Evolutionary conservation across 1,139 yeast species (phyloP), one percentile per base, ranked within the genome.

Genomic region (Candida tunisiensis): DNA sequence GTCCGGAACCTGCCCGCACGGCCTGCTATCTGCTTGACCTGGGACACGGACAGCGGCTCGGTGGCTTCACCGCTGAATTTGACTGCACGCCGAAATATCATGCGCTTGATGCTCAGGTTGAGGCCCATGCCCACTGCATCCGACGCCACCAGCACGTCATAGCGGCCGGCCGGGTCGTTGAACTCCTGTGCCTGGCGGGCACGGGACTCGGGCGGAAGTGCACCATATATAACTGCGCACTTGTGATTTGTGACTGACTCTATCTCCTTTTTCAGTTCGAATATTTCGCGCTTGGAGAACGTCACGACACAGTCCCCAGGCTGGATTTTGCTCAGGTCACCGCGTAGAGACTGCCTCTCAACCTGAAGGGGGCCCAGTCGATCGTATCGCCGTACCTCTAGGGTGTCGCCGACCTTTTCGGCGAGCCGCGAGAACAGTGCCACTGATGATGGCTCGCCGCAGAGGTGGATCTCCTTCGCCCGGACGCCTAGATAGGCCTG

Each of bases 121-220:
- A 88, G 60, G 0, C 99, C 99, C 96, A 88, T 88, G 2, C 98
- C 98, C 32, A 88, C 71, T 0, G 99, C 99, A 55, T 88, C 98
- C 1, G 95, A 79, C 1, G 98, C 96, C 3, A 88, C 80, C 25
- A 88, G 56, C 14, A 78, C 65, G 41, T 85, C 91, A 36, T 71
- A 75, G 25, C 66, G 65, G 3, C 91, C 91, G 14, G 49, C 54
- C 0, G 56, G 55, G 26, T 49, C 51, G 42, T 88, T 88, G 49
- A 88, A 88, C 23, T 69, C 60, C 19, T 59, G 53, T 0, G 96
- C 94, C 44, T 88, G 95, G 37, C 70, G 69, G 2, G 85, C 69
- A 38, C 98, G 63, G 1, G 91, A 82, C 49, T 88, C 98, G 0
- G 98, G 94, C 0, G 99, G 99, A 26, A 91, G 57, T 0, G 93